phyloP scores from a whole-genome alignment of 768 basidiomycete species.

The Xerocomus spinulosus region DNA sequence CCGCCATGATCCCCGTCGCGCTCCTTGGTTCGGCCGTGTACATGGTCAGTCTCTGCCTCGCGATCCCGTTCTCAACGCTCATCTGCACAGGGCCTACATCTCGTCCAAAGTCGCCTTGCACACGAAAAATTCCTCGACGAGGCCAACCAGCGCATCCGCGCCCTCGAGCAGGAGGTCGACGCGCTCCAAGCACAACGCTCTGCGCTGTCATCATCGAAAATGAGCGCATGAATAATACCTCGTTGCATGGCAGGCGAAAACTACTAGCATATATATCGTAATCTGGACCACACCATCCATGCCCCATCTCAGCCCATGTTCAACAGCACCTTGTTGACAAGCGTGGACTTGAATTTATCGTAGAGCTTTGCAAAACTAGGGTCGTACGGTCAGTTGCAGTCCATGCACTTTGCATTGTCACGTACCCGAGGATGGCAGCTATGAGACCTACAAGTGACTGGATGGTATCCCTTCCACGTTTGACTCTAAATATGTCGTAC shows the following conservation, averaged over 20 bases:
- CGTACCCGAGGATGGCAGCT: slow-evolving; percentile 71
- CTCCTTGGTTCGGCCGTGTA: slow-evolving; percentile 78
- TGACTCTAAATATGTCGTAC: slow-evolving; percentile 72
- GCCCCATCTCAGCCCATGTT: slow-evolving; percentile 15
- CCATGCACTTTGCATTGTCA: not conserved
- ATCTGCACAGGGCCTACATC: slow-evolving; percentile 54
- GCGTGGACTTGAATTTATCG: slow-evolving; percentile 59
- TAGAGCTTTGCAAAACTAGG: slow-evolving; percentile 68
- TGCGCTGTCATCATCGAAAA: not conserved
- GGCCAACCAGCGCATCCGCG: slow-evolving; percentile 45
- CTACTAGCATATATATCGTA: slow-evolving; percentile 15
- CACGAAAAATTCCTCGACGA: slow-evolving; percentile 71
- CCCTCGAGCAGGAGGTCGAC: slow-evolving; percentile 58
- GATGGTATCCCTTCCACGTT: slow-evolving; percentile 53
- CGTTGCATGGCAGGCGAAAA: not conserved
- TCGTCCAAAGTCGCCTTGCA: slow-evolving; percentile 55
- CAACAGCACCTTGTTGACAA: slow-evolving; percentile 46
- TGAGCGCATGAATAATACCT: slow-evolving; percentile 17
- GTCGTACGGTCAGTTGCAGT: slow-evolving; percentile 3
- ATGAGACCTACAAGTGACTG: slow-evolving; percentile 65
- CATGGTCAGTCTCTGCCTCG: slow-evolving; percentile 43
- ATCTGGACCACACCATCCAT: not conserved
- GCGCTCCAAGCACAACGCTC: slow-evolving; percentile 24
- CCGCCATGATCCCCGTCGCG: slow-evolving; percentile 75
- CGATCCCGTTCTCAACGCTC: slow-evolving; percentile 11